Base-by-base conservation (phyloP, 2,329 filamentous ascomycete species). In the Bisporella sp. region DNA sequence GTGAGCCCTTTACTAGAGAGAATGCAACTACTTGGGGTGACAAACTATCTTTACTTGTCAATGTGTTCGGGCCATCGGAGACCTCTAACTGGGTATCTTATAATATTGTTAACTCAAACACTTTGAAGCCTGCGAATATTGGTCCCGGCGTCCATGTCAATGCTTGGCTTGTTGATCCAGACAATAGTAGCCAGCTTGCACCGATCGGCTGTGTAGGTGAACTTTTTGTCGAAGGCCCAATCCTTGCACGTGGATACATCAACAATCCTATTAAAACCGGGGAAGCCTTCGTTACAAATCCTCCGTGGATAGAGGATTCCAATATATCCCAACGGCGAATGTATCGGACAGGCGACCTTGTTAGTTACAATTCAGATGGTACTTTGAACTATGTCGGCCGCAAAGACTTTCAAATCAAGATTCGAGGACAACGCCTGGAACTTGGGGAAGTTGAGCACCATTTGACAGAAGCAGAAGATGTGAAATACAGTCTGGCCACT, bases 401-500 rank as follows among this genome's bases (percentile, higher is more conserved):
- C 21, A 76, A 77, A 45, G 82, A 85, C 59, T 78, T 81, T 29
- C 82, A 85, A 64, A 74, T 84, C 49, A 85, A 85, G 60, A 67
- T 85, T 30, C 74, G 81, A 35, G 82, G 82, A 1, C 81, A 85
- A 59, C 69, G 82, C 42, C 70, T 85, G 4, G 82, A 85, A 57
- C 77, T 84, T 53, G 77, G 75, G 13, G 82, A 85, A 61, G 82
- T 85, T 29, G 57, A 61, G 73, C 45, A 53, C 45, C 8, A 37
- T n/a, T 37, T 37, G 35, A 9, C 35, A 9, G 8, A 9, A 9
- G 8, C 8, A 8, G 8, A 8, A 9, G 8, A 37, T 8, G n/a
- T 37, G 8, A 37, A n/a, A 8, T n/a, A 37, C n/a, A n/a, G 8
- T 37, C 8, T n/a, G n/a, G 35, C n/a, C 35, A 9, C n/a, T 37